Evolutionary conservation across 2,329 filamentous ascomycete genomes (phyloP).

Genomic region (Dothideomycetidae sp.): DNA sequence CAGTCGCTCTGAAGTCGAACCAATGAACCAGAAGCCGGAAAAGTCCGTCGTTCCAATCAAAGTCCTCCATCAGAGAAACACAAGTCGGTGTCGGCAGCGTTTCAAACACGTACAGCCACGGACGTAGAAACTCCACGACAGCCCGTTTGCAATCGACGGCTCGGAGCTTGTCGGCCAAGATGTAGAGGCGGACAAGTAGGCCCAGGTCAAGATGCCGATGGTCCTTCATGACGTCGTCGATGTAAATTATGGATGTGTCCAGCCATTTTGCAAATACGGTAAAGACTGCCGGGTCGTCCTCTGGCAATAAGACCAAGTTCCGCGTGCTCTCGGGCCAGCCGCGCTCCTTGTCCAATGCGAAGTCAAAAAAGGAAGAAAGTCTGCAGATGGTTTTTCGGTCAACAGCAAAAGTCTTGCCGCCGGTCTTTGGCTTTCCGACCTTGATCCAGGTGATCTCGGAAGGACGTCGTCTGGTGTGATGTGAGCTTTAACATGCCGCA

Average conservation of each 20-base stretch:
- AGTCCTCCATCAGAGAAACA: background rate
- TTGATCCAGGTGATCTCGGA: too few relatives aligned
- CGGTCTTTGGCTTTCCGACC: slow-evolving; percentile 14
- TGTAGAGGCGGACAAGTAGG: background rate
- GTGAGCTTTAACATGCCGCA: too few relatives aligned
- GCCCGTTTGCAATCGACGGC: background rate
- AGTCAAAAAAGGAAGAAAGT: background rate
- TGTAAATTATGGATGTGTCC: background rate
- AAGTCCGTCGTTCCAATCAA: background rate
- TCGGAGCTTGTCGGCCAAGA: background rate
- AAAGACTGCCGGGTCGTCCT: background rate
- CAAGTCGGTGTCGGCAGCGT: background rate
- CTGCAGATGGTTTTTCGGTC: background rate
- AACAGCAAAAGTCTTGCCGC: slow-evolving; percentile 33
- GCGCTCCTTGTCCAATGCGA: background rate
- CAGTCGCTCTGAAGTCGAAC: background rate
- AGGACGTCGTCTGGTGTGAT: too few relatives aligned
- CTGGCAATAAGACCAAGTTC: background rate
- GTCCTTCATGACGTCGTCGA: background rate
- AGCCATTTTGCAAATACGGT: background rate
- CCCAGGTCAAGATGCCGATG: background rate
- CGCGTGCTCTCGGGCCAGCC: background rate
- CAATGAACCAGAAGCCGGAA: background rate
- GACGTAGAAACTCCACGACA: background rate
- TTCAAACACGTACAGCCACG: too few relatives aligned